phyloP scores from a whole-genome alignment of 306 rosid genomes.

The Sicyos baderoa region DNA sequence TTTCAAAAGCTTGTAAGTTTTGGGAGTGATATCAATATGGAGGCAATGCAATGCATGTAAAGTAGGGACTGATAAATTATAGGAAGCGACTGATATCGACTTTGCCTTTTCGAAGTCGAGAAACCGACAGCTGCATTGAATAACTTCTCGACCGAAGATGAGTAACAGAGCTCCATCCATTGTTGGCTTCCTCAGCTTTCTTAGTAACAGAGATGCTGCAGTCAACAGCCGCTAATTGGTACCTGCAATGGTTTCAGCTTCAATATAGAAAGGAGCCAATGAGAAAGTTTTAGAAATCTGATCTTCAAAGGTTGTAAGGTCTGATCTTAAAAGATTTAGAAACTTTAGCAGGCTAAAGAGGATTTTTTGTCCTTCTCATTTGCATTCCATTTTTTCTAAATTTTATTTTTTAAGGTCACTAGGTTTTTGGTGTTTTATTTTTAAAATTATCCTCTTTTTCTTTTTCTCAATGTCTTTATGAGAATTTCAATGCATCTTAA shows the following conservation, averaged over 20 bases:
- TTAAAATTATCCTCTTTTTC: too few species aligned
- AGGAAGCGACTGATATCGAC: background rate
- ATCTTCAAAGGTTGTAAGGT: too few species aligned
- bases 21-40: background rate
- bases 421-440: too few species aligned
- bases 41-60: background rate
- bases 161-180: background rate
- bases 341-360: too few species aligned
- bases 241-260: background rate
- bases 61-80: background rate
- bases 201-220: background rate
- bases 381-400: too few species aligned
- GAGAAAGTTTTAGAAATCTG: background rate
- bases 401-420: too few species aligned
- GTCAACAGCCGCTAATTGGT: background rate
- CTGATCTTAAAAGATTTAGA: too few species aligned
- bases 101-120: background rate
- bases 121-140: background rate
- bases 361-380: too few species aligned
- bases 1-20: background rate
- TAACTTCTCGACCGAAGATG: background rate
- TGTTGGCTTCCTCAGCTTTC: background rate
- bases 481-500: too few species aligned
- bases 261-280: background rate
- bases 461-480: too few species aligned